These are phyloP conservation scores for Ligustrum vulgare DNA, from an alignment of 257 asterid genomes.

Conservation along the genomic window DNA sequence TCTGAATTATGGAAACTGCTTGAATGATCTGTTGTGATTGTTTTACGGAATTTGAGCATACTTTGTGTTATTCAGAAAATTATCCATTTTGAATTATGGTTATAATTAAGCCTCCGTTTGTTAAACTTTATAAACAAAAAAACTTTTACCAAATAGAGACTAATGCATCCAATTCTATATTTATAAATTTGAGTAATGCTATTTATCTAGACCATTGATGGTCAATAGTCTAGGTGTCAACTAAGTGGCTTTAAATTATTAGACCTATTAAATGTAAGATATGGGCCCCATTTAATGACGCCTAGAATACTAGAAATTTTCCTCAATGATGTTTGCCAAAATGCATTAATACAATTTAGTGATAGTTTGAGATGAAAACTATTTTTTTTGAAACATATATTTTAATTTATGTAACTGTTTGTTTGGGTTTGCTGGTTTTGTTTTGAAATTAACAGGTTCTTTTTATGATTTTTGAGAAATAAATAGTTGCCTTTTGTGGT, in stretches of 20 bases:
- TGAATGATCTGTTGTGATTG: not conserved
- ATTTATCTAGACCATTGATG: too few species aligned
- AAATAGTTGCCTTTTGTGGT: not conserved
- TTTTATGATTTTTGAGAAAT: not conserved
- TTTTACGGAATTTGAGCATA: not conserved
- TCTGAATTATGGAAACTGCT: not conserved
- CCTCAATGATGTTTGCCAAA: not conserved
- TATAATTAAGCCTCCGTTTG: too few species aligned
- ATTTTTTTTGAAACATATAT: too few species aligned
- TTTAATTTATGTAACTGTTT: not conserved
- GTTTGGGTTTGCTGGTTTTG: not conserved
- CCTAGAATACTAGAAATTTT: not conserved
- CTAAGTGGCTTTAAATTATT: too few species aligned
- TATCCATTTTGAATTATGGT: not conserved
- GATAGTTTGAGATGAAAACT: not conserved
- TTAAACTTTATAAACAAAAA: too few species aligned
- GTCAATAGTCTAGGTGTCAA: too few species aligned
- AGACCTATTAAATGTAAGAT: too few species aligned
- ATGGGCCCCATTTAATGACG: too few species aligned
- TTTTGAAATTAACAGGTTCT: not conserved
- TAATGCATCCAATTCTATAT: not conserved
- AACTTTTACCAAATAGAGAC: too few species aligned
- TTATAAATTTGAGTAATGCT: too few species aligned
- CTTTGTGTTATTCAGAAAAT: not conserved
- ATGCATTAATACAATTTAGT: not conserved